Conservation (phyloP, 306 rosid genomes). For the Calophaca sinica region DNA sequence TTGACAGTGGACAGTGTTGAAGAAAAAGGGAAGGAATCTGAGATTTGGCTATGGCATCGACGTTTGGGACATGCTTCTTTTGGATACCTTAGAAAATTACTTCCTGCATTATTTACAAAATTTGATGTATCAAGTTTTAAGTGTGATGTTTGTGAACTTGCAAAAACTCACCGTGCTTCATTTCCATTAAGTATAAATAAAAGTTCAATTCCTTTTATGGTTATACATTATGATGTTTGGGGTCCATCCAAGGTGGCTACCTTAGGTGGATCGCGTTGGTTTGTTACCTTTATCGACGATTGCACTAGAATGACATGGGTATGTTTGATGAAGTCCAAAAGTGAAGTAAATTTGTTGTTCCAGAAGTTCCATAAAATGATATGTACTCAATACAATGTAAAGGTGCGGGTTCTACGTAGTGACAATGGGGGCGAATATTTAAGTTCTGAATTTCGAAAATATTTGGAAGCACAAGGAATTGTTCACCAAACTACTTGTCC, state of each 20-base stretch:
- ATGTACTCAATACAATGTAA: background rate
- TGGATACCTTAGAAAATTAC: no score
- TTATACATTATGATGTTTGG: background rate
- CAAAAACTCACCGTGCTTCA: background rate
- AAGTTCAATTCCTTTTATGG: slow-evolving; percentile 5
- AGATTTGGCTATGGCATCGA: background rate
- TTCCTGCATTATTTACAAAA: background rate
- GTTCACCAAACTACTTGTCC: background rate
- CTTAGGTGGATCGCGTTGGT: background rate
- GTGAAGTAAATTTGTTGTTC: background rate
- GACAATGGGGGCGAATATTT: background rate
- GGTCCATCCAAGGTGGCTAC: background rate
- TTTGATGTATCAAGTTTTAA: background rate
- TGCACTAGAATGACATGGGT: background rate
- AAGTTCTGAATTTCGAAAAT: background rate
- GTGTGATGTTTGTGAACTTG: background rate
- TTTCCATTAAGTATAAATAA: background rate
- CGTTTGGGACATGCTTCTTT: background rate
- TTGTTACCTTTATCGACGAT: background rate
- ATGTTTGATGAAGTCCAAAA: slow-evolving; percentile 1
- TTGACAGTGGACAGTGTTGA: background rate
- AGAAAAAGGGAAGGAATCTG: background rate
- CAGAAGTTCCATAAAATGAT: background rate
- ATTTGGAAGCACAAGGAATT: background rate
- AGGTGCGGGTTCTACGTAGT: background rate